Conservation (phyloP, 2,329 filamentous ascomycete species). For the Aspergillus floridensis region DNA sequence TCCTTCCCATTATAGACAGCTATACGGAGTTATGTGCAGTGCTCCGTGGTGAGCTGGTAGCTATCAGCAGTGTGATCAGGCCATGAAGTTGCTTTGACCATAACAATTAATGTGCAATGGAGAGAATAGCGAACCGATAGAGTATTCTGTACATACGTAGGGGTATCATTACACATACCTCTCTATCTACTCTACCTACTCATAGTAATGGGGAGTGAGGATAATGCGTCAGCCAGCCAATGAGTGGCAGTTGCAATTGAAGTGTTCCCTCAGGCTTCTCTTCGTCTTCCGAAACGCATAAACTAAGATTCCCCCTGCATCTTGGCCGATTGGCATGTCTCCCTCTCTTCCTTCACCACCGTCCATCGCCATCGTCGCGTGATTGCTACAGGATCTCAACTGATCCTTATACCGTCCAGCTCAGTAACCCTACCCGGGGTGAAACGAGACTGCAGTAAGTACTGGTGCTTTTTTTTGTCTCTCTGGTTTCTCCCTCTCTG, state of each 20-base stretch:
- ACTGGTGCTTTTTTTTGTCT: neutral
- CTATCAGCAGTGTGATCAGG: neutral
- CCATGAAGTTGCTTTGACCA: neutral
- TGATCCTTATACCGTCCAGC: neutral
- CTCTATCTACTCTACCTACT: no score
- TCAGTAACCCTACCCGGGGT: neutral
- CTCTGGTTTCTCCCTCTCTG: no score
- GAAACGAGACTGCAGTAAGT: neutral
- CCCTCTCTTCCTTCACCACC: neutral
- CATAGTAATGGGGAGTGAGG: no score
- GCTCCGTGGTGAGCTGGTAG: no score
- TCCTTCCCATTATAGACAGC: neutral
- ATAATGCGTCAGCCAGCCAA: no score
- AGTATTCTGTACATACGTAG: no score
- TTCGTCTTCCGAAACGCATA: neutral
- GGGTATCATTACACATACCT: no score
- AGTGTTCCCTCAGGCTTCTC: neutral
- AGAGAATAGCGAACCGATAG: no score
- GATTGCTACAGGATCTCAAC: neutral
- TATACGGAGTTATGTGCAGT: neutral
- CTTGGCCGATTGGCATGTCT: neutral
- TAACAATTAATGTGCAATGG: no score
- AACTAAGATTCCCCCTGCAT: neutral
- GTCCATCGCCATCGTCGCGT: neutral
- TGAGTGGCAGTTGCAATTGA: no score